phyloP scores from a whole-genome alignment of 768 basidiomycete species.

The Cystobasidiopsis lactophilus region DNA sequence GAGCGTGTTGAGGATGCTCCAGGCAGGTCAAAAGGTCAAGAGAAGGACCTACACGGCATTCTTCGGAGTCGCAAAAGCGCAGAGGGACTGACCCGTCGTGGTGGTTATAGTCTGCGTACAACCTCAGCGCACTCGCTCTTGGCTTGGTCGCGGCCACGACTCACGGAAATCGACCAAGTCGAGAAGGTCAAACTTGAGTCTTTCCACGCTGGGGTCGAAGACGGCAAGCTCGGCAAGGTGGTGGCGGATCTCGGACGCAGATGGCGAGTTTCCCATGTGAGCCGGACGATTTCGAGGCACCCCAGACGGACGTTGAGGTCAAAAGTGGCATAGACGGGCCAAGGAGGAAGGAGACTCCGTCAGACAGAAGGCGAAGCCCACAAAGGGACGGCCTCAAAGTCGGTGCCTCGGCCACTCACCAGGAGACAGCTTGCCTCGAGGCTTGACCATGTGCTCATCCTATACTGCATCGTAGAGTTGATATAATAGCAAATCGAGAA shows the following conservation, averaged over 20 bases:
- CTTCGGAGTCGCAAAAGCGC: neutral
- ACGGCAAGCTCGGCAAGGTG: neutral
- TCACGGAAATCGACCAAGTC: neutral
- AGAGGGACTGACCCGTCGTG: neutral
- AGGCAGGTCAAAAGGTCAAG: too few species aligned
- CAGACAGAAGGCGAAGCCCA: neutral
- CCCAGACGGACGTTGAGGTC: too few species aligned
- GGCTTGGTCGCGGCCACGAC: neutral
- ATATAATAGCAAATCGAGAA: too few species aligned
- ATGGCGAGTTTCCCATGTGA: neutral
- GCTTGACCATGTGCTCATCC: too few species aligned
- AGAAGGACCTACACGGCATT: neutral
- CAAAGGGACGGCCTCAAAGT: neutral
- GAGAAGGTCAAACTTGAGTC: neutral
- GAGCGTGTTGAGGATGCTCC: too few species aligned
- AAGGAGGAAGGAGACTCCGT: neutral
- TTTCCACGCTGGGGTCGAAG: neutral
- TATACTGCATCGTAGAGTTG: too few species aligned
- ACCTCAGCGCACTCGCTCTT: neutral
- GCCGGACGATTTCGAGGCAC: neutral
- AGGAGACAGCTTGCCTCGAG: too few species aligned
- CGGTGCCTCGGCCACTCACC: neutral
- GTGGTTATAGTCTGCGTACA: neutral
- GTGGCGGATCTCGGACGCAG: neutral
- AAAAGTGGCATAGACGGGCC: neutral